These are phyloP conservation scores for Calonectria hawksworthii DNA, from an alignment of 2,329 filamentous ascomycete genomes.

Conservation along the genomic window DNA sequence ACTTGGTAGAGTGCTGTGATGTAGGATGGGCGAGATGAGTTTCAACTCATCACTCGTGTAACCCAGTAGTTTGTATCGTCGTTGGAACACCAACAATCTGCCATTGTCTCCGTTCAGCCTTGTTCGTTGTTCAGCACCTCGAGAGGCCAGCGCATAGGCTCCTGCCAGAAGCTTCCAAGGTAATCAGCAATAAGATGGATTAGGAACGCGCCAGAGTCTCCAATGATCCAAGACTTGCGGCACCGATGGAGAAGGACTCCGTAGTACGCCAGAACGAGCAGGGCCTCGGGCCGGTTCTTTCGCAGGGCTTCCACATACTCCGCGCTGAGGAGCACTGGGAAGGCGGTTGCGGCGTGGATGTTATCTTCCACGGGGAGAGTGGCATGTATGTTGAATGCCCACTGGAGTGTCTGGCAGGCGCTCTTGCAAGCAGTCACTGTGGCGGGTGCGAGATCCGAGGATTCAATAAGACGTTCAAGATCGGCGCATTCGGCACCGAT, in stretches of 20 bases:
- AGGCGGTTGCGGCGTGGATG: constrained; percentile 51
- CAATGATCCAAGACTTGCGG: constrained; percentile 56
- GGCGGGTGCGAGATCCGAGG: constrained; percentile 47
- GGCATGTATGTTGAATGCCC: constrained; percentile 51
- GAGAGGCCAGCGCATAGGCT: constrained; percentile 51
- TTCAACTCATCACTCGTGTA: background rate
- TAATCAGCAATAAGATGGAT: constrained; percentile 50
- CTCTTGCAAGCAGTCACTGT: constrained; percentile 48
- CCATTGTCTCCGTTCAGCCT: constrained; percentile 29
- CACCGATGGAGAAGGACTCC: constrained; percentile 62
- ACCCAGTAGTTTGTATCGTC: background rate
- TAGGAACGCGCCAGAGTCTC: constrained; percentile 48
- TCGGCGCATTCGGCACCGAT: constrained; percentile 45
- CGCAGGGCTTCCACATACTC: constrained; percentile 53
- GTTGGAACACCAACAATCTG: background rate
- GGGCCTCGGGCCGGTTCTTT: constrained; percentile 55
- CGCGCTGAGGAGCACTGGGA: constrained; percentile 49
- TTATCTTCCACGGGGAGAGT: constrained; percentile 39
- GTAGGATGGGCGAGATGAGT: background rate
- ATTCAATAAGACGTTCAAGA: constrained; percentile 48
- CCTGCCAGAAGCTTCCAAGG: constrained; percentile 52
- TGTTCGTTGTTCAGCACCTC: constrained; percentile 46
- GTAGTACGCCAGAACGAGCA: constrained; percentile 65
- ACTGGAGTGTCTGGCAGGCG: constrained; percentile 49
- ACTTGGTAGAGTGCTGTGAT: background rate